Evolutionary conservation across 345 rosid species (phyloP).

Genomic region (Gossypium turneri): DNA sequence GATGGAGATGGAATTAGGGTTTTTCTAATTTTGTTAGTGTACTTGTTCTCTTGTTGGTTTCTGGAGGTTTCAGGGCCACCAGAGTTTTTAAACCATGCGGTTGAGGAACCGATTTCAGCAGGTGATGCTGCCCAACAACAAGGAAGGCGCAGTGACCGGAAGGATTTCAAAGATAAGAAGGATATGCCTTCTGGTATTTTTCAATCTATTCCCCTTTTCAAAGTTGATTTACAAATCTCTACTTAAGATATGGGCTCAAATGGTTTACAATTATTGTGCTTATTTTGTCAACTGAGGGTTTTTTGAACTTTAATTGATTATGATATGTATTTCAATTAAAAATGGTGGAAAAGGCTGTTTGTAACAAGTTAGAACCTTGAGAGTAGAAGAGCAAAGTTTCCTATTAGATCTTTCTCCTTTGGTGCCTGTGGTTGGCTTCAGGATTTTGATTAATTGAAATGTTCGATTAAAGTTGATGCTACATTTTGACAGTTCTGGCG

Average conservation of each 20-base stretch:
- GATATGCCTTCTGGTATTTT: conserved; percentile 59
- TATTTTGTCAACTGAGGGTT: not conserved
- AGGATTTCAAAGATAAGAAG: conserved; percentile 54
- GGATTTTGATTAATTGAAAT: not conserved
- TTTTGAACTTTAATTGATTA: not conserved
- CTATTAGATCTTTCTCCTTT: not conserved
- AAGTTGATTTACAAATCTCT: not conserved
- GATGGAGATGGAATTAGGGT: not conserved
- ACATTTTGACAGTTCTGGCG: not conserved
- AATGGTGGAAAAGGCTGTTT: not conserved
- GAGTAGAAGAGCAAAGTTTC: not conserved
- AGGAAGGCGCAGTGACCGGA: conserved; percentile 44
- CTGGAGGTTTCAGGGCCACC: conserved; percentile 87
- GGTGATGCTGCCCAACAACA: conserved; percentile 41
- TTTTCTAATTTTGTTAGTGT: conserved; percentile 11
- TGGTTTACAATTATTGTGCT: not conserved
- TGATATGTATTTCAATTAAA: not conserved
- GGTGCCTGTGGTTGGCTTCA: not conserved
- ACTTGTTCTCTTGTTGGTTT: conserved; percentile 19
- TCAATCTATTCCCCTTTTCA: not conserved
- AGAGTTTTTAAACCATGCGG: conserved; percentile 64
- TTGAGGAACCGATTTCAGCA: conserved; percentile 41
- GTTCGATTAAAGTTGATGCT: not conserved
- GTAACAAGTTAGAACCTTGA: not conserved
- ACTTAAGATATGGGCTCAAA: not conserved